These are phyloP conservation scores for Candida germanica DNA, from an alignment of 805 yeast genomes.

Conservation along the genomic window DNA sequence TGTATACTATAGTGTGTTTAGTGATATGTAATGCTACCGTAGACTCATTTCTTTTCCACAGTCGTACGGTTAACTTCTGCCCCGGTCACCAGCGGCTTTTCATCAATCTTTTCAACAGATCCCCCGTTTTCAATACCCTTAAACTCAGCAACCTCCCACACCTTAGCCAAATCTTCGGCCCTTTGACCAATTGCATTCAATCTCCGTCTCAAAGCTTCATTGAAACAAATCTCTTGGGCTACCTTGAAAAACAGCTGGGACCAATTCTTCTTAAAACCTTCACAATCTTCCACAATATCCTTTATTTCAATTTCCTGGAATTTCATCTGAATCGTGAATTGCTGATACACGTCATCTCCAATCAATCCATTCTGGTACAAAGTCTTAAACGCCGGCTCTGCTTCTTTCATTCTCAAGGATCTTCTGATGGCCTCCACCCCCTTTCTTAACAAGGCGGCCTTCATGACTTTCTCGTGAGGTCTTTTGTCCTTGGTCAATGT, in stretches of 20 bases:
- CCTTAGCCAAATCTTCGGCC: slow-evolving; percentile 25
- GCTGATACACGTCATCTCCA: slow-evolving; percentile 84
- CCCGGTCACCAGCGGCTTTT: too few species aligned
- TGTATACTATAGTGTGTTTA: too few species aligned
- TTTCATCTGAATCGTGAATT: slow-evolving; percentile 73
- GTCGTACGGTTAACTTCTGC: too few species aligned
- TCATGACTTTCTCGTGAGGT: slow-evolving; percentile 75
- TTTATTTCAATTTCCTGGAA: slow-evolving; percentile 78
- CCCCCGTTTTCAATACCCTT: too few species aligned
- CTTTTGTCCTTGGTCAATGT: slow-evolving; percentile 36
- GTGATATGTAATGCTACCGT: too few species aligned
- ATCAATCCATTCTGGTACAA: slow-evolving; percentile 85
- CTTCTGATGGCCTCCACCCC: slow-evolving; percentile 88
- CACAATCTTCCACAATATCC: slow-evolving; percentile 74
- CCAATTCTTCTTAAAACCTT: slow-evolving; percentile 75
- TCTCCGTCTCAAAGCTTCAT: slow-evolving; percentile 86
- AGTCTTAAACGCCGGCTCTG: slow-evolving; percentile 62
- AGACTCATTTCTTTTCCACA: too few species aligned
- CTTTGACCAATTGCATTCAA: slow-evolving; percentile 43
- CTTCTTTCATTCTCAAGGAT: slow-evolving; percentile 76
- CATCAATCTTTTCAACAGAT: neutral
- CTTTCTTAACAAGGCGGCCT: slow-evolving; percentile 53
- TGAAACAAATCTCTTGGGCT: slow-evolving; percentile 87
- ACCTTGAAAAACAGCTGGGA: slow-evolving; percentile 68
- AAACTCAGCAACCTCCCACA: slow-evolving; percentile 41